Evolutionary conservation across 176 grass and related monocot species (phyloP), one percentile per base, ranked within the genome.

Genomic region (Ensete glaucum): DNA sequence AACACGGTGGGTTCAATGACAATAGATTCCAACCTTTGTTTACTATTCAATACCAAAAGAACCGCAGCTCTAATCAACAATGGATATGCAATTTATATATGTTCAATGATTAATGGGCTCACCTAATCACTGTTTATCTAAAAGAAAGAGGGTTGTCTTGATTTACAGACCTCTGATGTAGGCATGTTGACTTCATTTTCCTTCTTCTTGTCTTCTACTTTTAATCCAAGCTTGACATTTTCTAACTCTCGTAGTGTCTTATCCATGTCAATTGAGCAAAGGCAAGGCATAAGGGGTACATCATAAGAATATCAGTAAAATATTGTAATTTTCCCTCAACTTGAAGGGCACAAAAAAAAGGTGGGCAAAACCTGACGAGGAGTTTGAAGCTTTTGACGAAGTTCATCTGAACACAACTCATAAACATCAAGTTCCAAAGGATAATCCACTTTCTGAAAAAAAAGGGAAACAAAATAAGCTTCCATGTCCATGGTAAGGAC

Each of bases 341-440:
- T 14, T 50, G 63, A 49, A 21, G 4, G 17, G 49, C 19, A 24
- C 7, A 24, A 25, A 19, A 71, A 26, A 79, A 80, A 73, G 60
- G 17, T 74, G 13, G 69, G 2, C n/a, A 1, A 29, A 73, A 99
- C 96, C 96, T 99, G 91, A 54, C 96, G 88, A 84, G 96, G 96
- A 77, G 74, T 76, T 81, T 95, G 86, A 73, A 99, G 96, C 70
- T 89, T 88, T 84, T 89, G 85, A 77, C 89, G 85, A 75, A 95
- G 88, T 80, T 95, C 96, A 89, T 99, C 91, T 23, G 96, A 95
- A 79, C 96, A 99, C 7, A 99, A 91, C n/a, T 99, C 96, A 49
- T 99, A 99, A 57, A 95, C 96, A 92, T 99, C 96, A 25, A 99
- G 82, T 83, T 99, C 91, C 83, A 99, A 78, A 48, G 96, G 96